Evolutionary conservation across 2,329 filamentous ascomycete species (phyloP), one percentile per base, ranked within the genome.

Genomic region (Penicillium capsulatum): DNA sequence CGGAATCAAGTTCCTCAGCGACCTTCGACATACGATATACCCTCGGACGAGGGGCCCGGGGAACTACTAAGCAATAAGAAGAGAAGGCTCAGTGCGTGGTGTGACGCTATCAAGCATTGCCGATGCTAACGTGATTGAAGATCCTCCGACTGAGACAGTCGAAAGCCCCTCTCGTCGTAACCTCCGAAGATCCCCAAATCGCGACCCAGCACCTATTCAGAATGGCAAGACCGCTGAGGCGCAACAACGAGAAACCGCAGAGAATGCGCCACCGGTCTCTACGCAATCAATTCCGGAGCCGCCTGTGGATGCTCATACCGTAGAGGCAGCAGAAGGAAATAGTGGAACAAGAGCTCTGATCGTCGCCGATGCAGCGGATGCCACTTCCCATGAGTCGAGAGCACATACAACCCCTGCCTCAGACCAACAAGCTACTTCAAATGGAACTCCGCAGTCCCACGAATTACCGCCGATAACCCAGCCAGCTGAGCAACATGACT

Each of bases 1-100:
- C 60, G 59, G 36, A 63, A 61, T 45, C 32, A 41, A n/a, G 48
- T 54, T 7, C 55, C 60, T 11, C 48, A 48, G 16, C 55, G 61
- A 24, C 58, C 57, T 11, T 65, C 64, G 11, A 53, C 59, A 22
- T 67, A 64, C 36, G 64, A 67, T 34, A 57, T 65, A 38, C 60
- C 61, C 2, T 48, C 50, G 3, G 61, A 68, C 15, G 58, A 61
- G 19, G 44, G 48, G 15, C 37, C 49, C 10, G 53, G 58, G 17
- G 48, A 53, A 24, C 47, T 40, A 8, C 56, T 54, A 28, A 61
- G 55, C 40, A 57, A 45, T 17, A 65, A 65, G 45, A 48, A 60
- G 35, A 57, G 61, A 47, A 63, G 51, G 42, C 50, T 62, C 26
- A 54, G 63, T 65, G 38, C 9, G 62, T 56, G n/a, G 14, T 32